These are phyloP conservation scores for Leishmania turanica DNA, from an alignment of 208 protist species.

Conservation along the genomic window DNA sequence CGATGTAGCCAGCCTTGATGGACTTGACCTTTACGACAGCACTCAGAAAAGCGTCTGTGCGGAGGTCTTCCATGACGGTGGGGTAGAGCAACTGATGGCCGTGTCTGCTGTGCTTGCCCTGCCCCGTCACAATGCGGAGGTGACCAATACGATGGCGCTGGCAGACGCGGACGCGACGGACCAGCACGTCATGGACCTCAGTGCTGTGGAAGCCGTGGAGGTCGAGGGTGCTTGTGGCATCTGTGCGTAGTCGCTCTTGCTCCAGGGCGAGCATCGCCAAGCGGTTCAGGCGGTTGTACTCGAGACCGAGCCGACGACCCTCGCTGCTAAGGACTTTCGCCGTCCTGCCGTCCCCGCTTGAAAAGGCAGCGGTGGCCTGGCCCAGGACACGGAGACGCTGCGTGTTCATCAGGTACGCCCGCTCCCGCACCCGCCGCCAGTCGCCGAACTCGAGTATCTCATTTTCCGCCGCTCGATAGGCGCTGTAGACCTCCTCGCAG, in stretches of 20 bases:
- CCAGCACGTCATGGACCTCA: constrained; percentile 73
- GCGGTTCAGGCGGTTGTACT: constrained; percentile 81
- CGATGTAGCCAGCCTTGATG: constrained; percentile 52
- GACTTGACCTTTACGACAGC: constrained; percentile 33
- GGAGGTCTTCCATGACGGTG: constrained; percentile 38
- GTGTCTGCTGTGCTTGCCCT: constrained; percentile 67
- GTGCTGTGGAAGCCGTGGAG: constrained; percentile 81
- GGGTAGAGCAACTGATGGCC: constrained; percentile 46
- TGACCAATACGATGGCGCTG: constrained; percentile 36
- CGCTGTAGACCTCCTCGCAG: constrained; percentile 34
- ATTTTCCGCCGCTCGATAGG: constrained; percentile 38
- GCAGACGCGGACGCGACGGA: constrained; percentile 70
- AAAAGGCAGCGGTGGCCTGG: constrained; percentile 65
- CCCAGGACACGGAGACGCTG: constrained; percentile 59
- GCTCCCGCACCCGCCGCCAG: constrained; percentile 75
- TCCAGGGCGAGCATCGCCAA: constrained; percentile 85
- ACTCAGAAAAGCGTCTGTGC: constrained; percentile 41
- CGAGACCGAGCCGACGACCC: constrained; percentile 51
- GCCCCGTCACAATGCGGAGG: constrained; percentile 63
- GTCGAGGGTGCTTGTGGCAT: constrained; percentile 59
- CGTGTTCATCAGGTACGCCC: constrained; percentile 66
- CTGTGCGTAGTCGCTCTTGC: constrained; percentile 47
- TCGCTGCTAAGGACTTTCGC: constrained; percentile 63
- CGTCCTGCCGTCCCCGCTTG: constrained; percentile 46
- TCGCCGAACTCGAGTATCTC: constrained; percentile 61